phyloP scores from a whole-genome alignment of 345 rosid genomes.

The Microthlaspi erraticum region DNA sequence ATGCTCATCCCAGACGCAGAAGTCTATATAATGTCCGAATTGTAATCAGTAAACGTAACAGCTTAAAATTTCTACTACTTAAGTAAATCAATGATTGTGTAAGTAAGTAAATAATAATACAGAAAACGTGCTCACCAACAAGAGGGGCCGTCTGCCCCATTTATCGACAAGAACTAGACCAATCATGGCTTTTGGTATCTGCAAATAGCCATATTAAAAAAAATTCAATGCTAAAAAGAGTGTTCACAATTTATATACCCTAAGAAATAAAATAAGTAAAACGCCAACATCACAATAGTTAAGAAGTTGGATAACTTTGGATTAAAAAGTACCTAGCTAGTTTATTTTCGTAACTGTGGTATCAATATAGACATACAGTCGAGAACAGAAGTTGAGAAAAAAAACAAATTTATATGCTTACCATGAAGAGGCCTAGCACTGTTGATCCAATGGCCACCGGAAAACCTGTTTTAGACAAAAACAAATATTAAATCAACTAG shows the following conservation, averaged over 20 bases:
- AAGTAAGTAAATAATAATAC: too few species aligned
- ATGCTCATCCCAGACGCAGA: slow-evolving; percentile 56
- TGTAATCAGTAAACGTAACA: background rate
- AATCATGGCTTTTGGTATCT: slow-evolving; percentile 43
- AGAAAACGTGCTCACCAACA: slow-evolving; percentile 34
- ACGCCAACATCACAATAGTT: background rate
- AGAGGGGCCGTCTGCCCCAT: slow-evolving; percentile 60
- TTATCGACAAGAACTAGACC: slow-evolving; percentile 50
- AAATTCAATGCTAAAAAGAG: too few species aligned
- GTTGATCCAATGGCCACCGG: slow-evolving; percentile 45
- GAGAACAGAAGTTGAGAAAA: background rate
- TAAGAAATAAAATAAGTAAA: background rate
- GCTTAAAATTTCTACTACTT: too few species aligned
- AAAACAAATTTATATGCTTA: slow-evolving; percentile 7
- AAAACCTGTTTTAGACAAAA: slow-evolving; percentile 40
- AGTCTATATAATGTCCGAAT: slow-evolving; percentile 45
- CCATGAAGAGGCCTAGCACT: slow-evolving; percentile 48
- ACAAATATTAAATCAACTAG: background rate
- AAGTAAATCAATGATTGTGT: background rate
- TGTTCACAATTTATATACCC: too few species aligned
- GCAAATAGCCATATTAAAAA: slow-evolving; percentile 4
- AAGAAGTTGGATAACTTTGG: too few species aligned
- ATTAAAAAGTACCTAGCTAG: too few species aligned
- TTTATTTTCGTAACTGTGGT: too few species aligned
- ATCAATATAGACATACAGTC: too few species aligned